A percentile compares a stretch with the other conserved stretches of the same genome.
phyloP scores from a whole-genome alignment of 306 rosid genomes.

The Gillenia trifoliata region DNA sequence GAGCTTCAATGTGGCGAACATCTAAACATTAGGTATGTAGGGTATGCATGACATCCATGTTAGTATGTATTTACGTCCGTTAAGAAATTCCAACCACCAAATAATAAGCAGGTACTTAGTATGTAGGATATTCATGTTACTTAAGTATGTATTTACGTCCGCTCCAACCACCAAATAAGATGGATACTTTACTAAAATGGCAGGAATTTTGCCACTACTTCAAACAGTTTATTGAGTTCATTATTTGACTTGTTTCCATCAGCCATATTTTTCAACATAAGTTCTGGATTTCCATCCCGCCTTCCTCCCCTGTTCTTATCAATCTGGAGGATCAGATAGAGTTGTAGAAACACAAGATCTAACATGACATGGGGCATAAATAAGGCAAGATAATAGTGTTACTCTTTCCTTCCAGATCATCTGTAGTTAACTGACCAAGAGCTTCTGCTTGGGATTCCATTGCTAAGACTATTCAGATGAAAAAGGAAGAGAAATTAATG shows the following conservation, averaged over 20 bases:
- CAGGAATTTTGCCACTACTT: background rate
- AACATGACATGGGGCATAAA: background rate
- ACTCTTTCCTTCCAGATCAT: conserved; percentile 96
- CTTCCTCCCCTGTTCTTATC: background rate
- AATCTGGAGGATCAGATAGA: background rate
- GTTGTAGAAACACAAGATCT: background rate
- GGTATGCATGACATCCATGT: background rate
- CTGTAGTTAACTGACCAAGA: conserved; percentile 80
- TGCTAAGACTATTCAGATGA: conserved; percentile 55
- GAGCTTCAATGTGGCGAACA: background rate
- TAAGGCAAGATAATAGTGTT: conserved; percentile 16
- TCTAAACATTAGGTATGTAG: background rate
- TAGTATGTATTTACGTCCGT: background rate
- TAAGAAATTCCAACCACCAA: background rate
- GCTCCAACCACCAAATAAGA: background rate
- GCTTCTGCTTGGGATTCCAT: conserved; percentile 99
- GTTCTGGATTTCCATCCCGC: background rate
- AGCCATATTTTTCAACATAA: background rate
- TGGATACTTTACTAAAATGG: too few species aligned
- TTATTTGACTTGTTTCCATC: background rate
- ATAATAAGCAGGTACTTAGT: background rate
- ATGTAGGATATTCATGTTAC: too few species aligned
- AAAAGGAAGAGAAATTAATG: conserved; percentile 22
- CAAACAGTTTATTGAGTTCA: background rate
- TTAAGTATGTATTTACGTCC: too few species aligned